Evolutionary conservation across 108 stramenopile genomes (phyloP).

Genomic region (Cyclotella cryptica): DNA sequence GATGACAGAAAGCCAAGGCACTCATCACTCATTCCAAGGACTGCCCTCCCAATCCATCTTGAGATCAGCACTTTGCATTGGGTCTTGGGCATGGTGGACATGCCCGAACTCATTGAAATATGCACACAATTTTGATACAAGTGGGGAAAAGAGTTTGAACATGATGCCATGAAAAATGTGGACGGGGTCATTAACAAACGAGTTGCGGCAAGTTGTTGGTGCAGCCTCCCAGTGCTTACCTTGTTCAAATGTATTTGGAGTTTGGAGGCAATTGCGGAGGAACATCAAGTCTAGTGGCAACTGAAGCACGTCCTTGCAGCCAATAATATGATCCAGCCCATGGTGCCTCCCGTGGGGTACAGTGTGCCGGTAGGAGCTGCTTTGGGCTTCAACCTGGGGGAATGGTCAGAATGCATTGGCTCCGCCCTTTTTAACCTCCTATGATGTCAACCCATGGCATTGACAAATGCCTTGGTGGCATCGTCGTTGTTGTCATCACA

Average conservation of each 20-base stretch:
- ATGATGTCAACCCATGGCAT: neutral
- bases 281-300: constrained; percentile 84
- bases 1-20: too few relatives aligned
- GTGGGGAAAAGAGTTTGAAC: constrained; percentile 88
- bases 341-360: constrained; percentile 80
- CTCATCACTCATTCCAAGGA: constrained; percentile 66
- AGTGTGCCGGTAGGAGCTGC: constrained; percentile 71
- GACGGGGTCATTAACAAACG: constrained; percentile 87
- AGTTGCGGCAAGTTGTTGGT: constrained; percentile 89
- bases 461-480: too few relatives aligned
- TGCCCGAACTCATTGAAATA: constrained; percentile 77
- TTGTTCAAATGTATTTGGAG: constrained; percentile 89
- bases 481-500: too few relatives aligned
- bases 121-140: constrained; percentile 87
- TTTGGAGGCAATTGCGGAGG: constrained; percentile 87
- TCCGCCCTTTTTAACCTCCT: constrained; percentile 1
- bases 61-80: constrained; percentile 83
- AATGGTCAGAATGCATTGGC: constrained; percentile 11
- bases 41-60: constrained; percentile 78
- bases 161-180: constrained; percentile 72
- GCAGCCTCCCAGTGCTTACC: constrained; percentile 82
- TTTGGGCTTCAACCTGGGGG: constrained; percentile 57
- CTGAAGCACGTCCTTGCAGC: constrained; percentile 61
- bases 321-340: constrained; percentile 69
- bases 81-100: constrained; percentile 77